A percentile compares a stretch with the other conserved stretches of the same genome.
phyloP scores from a whole-genome alignment of 371 early-diverging fungal species.

The Mortierella polycephala region DNA sequence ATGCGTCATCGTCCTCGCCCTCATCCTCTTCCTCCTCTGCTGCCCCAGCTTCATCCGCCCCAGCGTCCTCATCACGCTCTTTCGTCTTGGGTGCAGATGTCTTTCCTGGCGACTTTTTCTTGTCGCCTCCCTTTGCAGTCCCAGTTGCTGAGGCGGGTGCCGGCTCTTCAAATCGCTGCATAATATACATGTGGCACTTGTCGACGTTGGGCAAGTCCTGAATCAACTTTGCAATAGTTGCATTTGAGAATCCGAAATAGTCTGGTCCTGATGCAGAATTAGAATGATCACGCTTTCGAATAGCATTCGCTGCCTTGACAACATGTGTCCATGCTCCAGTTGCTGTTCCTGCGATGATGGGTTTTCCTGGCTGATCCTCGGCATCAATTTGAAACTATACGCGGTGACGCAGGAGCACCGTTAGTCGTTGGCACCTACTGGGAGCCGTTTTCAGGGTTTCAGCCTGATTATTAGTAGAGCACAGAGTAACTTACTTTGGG shows the following conservation, averaged over 20 bases:
- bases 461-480: no score
- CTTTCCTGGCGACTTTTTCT: slow-evolving; percentile 5
- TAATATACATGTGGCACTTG: neutral
- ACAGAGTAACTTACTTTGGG: slow-evolving; percentile 61
- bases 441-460: no score
- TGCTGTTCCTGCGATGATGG: slow-evolving; percentile 80
- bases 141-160: neutral
- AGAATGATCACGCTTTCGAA: slow-evolving; percentile 81
- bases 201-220: slow-evolving; percentile 86
- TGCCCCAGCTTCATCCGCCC: no score
- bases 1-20: slow-evolving; percentile 6
- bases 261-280: slow-evolving; percentile 92
- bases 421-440: slow-evolving; percentile 62
- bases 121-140: slow-evolving; percentile 3
- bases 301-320: slow-evolving; percentile 78
- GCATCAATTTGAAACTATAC: slow-evolving; percentile 80
- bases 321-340: slow-evolving; percentile 93
- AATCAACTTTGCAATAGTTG: slow-evolving; percentile 89
- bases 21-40: slow-evolving; percentile 4
- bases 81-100: slow-evolving; percentile 3
- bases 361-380: slow-evolving; percentile 71
- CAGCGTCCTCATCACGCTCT: neutral
- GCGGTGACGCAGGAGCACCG: slow-evolving; percentile 59
- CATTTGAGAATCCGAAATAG: slow-evolving; percentile 90
- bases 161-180: neutral